Conservation (phyloP, 805 yeast genomes). For the Wickerhamomyces kurtzmanii region DNA sequence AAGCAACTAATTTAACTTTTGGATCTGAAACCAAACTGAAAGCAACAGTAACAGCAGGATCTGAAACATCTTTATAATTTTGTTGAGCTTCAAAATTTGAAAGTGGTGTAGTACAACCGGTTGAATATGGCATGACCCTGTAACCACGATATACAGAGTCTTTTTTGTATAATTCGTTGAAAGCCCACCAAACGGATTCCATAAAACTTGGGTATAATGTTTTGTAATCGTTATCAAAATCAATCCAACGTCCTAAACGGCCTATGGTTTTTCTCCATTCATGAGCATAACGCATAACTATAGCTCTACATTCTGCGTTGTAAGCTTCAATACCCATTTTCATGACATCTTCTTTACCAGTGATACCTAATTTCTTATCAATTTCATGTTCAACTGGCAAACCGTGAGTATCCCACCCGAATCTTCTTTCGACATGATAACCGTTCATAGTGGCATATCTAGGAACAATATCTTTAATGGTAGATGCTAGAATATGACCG, state of each 20-base stretch:
- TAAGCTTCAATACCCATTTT: conserved; percentile 89
- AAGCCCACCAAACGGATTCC: conserved; percentile 99
- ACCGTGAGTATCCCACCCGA: conserved; percentile 99
- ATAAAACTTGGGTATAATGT: conserved; percentile 91
- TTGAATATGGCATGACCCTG: conserved; percentile 98
- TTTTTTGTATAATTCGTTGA: conserved; percentile 78
- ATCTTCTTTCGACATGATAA: conserved; percentile 89
- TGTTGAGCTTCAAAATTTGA: conserved; percentile 98
- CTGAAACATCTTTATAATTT: conserved; percentile 93
- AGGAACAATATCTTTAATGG: conserved; percentile 95
- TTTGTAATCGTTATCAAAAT: conserved; percentile 96
- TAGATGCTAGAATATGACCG: conserved; percentile 95
- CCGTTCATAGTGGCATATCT: conserved; percentile 98
- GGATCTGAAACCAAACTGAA: conserved; percentile 78
- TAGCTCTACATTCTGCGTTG: conserved; percentile 89
- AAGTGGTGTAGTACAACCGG: conserved; percentile 93
- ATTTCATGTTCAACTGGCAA: conserved; percentile 97
- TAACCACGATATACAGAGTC: conserved; percentile 88
- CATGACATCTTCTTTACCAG: conserved; percentile 91
- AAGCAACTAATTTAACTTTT: conserved; percentile 79
- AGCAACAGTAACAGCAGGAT: conserved; percentile 92
- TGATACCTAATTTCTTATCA: conserved; percentile 92
- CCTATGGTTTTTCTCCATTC: conserved; percentile 94
- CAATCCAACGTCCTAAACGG: conserved; percentile 98
- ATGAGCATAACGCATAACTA: conserved; percentile 93